Evolutionary conservation across 1,284 basidiomycete species (phyloP), one percentile per base, ranked within the genome.

Genomic region (Wallemia ichthyophaga): DNA sequence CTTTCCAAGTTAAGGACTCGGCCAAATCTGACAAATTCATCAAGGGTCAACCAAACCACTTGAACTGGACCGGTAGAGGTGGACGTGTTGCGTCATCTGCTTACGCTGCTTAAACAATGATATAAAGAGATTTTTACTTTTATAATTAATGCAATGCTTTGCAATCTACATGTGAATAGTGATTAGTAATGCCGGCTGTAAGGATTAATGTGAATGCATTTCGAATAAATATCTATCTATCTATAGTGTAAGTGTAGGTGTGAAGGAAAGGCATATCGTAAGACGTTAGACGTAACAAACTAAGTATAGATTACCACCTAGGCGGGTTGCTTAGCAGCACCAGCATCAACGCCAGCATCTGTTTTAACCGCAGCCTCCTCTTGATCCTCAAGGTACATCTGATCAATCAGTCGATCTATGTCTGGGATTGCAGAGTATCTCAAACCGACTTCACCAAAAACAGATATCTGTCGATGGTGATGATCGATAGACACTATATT

Each of bases 51-150:
- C 85, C 92, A 70, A 87, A 94, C 70, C 89, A 85, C 63, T 58
- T 62, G 84, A 71, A 67, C 70, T 75, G 73, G 75, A 75, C 73
- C 67, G 72, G 87, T 61, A 84, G 86, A 66, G 89, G 89, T 62
- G 89, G 89, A 63, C 85, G 82, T 65, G 85, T 96, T 64, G 88
- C 91, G 60, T 85, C 91, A 54, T 83, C 81, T 62, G 82, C 83
- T 61, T 98, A 98, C 78, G 78, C 78, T 70, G 86, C 86, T 66
- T 96, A 80, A 79, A 24, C 11, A 5, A 21, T 3, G 3, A 48
- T 48, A 48, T 48, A 48, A 17, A 48, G 3, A 48, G n/a, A 48
- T 48, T 48, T 21, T 48, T 5, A 15, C n/a, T 15, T 11, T 48
- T 21, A 11, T 48, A 21, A 48, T 48, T 48, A 48, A 48, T 48